Conservation (phyloP, 2,329 filamentous ascomycete genomes). For the Pseudocercospora musae region DNA sequence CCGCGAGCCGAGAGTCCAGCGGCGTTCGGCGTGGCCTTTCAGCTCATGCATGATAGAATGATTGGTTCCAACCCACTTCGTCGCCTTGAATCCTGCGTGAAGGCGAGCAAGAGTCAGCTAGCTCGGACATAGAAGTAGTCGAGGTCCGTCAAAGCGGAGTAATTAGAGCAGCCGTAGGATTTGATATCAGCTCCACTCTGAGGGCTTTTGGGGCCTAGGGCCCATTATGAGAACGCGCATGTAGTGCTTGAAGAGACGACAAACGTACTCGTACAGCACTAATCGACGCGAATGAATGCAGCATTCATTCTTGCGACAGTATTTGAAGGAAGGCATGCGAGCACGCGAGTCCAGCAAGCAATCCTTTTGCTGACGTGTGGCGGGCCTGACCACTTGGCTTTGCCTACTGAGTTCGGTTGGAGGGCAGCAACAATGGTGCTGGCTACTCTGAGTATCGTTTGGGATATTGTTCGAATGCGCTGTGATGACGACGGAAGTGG, state of each 20-base stretch:
- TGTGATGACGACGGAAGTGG: not conserved
- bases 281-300: not conserved
- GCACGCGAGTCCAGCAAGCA: not conserved
- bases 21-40: not conserved
- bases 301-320: not conserved
- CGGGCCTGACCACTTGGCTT: not conserved
- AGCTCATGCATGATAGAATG: not conserved
- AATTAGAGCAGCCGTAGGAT: not conserved
- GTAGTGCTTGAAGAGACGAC: not conserved
- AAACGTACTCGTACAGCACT: not conserved
- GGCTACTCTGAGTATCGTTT: not conserved
- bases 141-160: not conserved
- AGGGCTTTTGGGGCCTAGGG: not conserved
- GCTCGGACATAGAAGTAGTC: not conserved
- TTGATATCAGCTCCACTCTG: not conserved
- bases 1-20: not conserved
- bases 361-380: not conserved
- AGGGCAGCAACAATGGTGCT: not conserved
- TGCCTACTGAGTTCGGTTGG: not conserved
- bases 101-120: not conserved
- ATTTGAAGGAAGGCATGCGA: not conserved
- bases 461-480: not conserved
- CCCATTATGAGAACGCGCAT: not conserved
- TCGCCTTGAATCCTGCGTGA: not conserved
- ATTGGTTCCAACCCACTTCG: not conserved